These are phyloP conservation scores for Ogataea pignaliae DNA, from an alignment of 805 yeast species.

Conservation along the genomic window DNA sequence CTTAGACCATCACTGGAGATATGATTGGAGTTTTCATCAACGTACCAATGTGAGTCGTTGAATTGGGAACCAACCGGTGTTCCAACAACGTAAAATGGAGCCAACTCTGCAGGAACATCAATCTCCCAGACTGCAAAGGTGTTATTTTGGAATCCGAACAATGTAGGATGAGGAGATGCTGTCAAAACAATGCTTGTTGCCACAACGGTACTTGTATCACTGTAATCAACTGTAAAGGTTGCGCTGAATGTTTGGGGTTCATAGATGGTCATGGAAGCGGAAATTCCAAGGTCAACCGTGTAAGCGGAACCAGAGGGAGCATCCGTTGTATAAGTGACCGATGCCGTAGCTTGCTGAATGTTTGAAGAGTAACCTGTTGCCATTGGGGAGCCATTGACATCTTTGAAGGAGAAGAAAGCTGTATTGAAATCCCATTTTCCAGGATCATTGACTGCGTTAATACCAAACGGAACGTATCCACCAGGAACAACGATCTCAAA, in stretches of 20 bases:
- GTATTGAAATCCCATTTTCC: slow-evolving; percentile 4
- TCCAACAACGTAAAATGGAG: slow-evolving; percentile 2
- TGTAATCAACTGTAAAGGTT: not conserved
- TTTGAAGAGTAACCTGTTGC: not conserved
- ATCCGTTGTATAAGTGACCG: slow-evolving; percentile 3
- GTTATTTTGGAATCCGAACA: slow-evolving; percentile 3
- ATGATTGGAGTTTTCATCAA: not conserved
- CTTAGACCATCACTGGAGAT: not conserved
- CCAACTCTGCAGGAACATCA: slow-evolving; percentile 1
- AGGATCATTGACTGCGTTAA: slow-evolving; percentile 1
- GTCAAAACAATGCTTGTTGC: not conserved
- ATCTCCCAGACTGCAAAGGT: slow-evolving; percentile 1
- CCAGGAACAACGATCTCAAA: slow-evolving; percentile 10
- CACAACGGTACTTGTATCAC: not conserved
- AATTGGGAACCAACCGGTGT: not conserved
- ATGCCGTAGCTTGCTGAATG: slow-evolving; percentile 1
- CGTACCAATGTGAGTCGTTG: not conserved
- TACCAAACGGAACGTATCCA: slow-evolving; percentile 8
- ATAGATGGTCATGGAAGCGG: slow-evolving; percentile 1
- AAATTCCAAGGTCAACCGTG: slow-evolving; percentile 7
- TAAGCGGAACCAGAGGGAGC: slow-evolving; percentile 2
- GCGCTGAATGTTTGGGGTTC: slow-evolving; percentile 1
- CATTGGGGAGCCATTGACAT: slow-evolving; percentile 1
- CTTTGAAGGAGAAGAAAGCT: slow-evolving; percentile 2
- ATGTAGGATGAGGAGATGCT: slow-evolving; percentile 1